Conservation (phyloP, 371 early-diverging fungal species). For the Batkoa obscura region DNA sequence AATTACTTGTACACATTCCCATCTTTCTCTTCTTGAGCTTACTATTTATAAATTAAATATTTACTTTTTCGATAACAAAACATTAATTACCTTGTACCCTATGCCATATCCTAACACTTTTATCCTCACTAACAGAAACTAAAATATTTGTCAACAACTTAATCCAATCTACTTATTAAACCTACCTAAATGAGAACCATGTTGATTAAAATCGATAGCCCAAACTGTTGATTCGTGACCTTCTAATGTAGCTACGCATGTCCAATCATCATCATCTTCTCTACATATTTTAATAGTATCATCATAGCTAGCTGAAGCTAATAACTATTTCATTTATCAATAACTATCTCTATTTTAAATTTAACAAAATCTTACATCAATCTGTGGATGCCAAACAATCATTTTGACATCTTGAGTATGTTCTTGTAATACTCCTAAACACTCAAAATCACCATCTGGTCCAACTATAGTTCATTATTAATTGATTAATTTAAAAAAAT, state of each 20-base stretch:
- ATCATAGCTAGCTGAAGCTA: slow-evolving; percentile 85
- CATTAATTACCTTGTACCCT: slow-evolving; percentile 26
- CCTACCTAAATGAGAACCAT: slow-evolving; percentile 45
- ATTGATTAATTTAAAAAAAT: background rate
- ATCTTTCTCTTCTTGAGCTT: slow-evolving; percentile 31
- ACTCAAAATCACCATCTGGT: slow-evolving; percentile 80
- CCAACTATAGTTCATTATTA: slow-evolving; percentile 14
- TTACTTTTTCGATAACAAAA: no score
- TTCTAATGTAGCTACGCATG: slow-evolving; percentile 58
- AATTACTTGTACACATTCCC: slow-evolving; percentile 43
- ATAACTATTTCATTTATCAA: slow-evolving; percentile 16
- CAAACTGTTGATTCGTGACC: slow-evolving; percentile 88
- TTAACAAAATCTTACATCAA: slow-evolving; percentile 27
- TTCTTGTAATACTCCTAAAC: slow-evolving; percentile 83
- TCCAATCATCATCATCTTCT: slow-evolving; percentile 86
- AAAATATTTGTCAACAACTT: background rate
- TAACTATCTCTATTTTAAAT: background rate
- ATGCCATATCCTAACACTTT: slow-evolving; percentile 64
- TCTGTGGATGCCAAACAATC: slow-evolving; percentile 76
- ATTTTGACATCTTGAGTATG: slow-evolving; percentile 93
- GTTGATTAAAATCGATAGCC: slow-evolving; percentile 70
- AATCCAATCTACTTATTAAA: background rate
- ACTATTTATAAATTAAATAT: slow-evolving; percentile 8
- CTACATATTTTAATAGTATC: slow-evolving; percentile 87
- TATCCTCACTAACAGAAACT: slow-evolving; percentile 82